phyloP scores from a whole-genome alignment of 495 filamentous ascomycete genomes.

The Saxophila tyrrhenica region DNA sequence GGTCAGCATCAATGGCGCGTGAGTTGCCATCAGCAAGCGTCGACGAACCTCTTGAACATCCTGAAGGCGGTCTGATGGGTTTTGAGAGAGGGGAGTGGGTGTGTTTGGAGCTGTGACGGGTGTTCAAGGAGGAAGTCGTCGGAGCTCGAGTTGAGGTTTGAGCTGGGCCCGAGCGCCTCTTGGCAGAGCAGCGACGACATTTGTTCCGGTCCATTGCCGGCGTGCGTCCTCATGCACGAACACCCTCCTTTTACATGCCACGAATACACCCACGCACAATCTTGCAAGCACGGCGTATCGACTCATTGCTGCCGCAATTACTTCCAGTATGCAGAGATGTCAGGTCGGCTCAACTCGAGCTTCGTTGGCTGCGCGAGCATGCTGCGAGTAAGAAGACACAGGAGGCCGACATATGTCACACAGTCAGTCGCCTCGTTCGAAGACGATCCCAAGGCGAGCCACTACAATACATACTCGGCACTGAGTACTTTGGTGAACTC shows the following conservation, averaged over 20 bases:
- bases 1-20: slow-evolving; percentile 16
- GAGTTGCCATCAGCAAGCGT: background rate
- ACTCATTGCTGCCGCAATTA: slow-evolving; percentile 52
- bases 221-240: too few species aligned
- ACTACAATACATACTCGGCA: slow-evolving; percentile 80
- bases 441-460: slow-evolving; percentile 57
- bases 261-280: slow-evolving; percentile 54
- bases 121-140: background rate
- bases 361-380: slow-evolving; percentile 75
- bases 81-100: background rate
- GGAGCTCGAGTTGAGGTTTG: background rate
- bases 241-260: slow-evolving; percentile 62
- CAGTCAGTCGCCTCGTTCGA: background rate
- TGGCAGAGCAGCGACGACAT: background rate
- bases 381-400: slow-evolving; percentile 1
- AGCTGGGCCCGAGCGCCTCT: background rate
- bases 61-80: slow-evolving; percentile 8
- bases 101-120: background rate
- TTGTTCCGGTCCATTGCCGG: background rate
- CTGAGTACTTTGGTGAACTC: slow-evolving; percentile 76
- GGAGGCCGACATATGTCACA: background rate
- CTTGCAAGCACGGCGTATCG: slow-evolving; percentile 41
- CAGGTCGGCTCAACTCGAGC: slow-evolving; percentile 57
- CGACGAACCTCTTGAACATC: slow-evolving; percentile 19
- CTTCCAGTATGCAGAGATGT: slow-evolving; percentile 60